Conservation (phyloP, 257 asterid species). For the Paulownia fortunei region DNA sequence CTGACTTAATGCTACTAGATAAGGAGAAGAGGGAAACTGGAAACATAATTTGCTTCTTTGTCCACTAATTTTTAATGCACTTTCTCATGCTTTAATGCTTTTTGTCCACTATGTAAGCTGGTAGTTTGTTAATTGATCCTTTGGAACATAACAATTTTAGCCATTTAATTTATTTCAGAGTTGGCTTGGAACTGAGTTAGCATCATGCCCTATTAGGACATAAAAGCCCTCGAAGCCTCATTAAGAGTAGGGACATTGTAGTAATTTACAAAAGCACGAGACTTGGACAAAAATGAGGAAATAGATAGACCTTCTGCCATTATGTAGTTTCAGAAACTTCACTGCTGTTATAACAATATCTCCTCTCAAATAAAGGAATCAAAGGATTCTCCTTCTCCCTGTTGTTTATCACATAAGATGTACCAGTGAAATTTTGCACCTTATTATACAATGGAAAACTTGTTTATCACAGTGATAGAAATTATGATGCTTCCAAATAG, state of each 20-base stretch:
- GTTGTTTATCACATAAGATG: too few species aligned
- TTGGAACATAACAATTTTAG: not conserved
- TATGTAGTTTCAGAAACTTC: too few species aligned
- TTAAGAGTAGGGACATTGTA: not conserved
- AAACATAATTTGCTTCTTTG: not conserved
- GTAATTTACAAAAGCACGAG: not conserved
- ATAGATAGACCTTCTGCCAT: too few species aligned
- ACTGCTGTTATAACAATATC: too few species aligned
- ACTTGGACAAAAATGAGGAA: conserved; percentile 6
- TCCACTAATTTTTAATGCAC: conserved; percentile 2
- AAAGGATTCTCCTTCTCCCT: too few species aligned
- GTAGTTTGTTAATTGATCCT: not conserved
- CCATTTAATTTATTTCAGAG: conserved; percentile 16
- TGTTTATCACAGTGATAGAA: too few species aligned
- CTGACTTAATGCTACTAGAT: not conserved
- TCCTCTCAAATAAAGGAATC: too few species aligned
- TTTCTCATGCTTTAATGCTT: not conserved
- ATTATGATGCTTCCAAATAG: too few species aligned
- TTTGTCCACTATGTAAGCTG: conserved; percentile 14
- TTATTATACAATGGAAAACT: too few species aligned
- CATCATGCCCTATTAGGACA: not conserved
- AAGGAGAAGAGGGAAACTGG: not conserved
- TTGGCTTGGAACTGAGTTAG: conserved; percentile 19
- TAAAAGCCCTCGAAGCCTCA: not conserved
- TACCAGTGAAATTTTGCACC: too few species aligned